Percentiles rank a stretch among this genome's conserved stretches.
These are phyloP conservation scores for Podila horticola DNA, from an alignment of 192 early-diverging fungal genomes.

Conservation along the genomic window DNA sequence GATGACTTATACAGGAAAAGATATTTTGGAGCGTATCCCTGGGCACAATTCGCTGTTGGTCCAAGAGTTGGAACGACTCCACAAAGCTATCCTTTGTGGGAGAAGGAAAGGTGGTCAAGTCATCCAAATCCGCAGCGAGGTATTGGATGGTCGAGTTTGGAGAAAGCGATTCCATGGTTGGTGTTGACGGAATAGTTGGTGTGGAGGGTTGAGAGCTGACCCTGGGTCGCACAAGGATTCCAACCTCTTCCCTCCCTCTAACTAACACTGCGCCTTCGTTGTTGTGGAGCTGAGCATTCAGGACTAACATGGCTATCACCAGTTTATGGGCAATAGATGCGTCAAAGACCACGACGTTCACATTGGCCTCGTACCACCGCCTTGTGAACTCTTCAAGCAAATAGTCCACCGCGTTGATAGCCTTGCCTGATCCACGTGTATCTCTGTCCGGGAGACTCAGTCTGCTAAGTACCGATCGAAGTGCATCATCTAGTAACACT, in stretches of 20 bases:
- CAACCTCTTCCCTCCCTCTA: constrained; percentile 38
- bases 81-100: constrained; percentile 41
- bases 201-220: constrained; percentile 36
- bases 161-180: constrained; percentile 29
- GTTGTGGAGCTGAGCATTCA: constrained; percentile 71
- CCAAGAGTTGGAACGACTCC: constrained; percentile 41
- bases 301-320: constrained; percentile 68
- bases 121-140: constrained; percentile 35
- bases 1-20: constrained; percentile 51
- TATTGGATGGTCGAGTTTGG: constrained; percentile 10
- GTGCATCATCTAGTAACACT: constrained; percentile 65
- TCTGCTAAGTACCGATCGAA: constrained; percentile 64
- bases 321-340: constrained; percentile 66
- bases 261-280: constrained; percentile 49
- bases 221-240: constrained; percentile 34
- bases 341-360: constrained; percentile 63
- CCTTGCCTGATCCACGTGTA: constrained; percentile 4
- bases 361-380: constrained; percentile 72
- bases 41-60: constrained; percentile 41
- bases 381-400: constrained; percentile 69
- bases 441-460: constrained; percentile 65
- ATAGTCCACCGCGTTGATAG: constrained; percentile 51
- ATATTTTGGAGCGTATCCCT: constrained; percentile 34
- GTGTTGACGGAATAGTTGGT: constrained; percentile 39
- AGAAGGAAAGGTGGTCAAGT: constrained; percentile 27